A percentile compares a stretch with the other conserved stretches of the same genome.
phyloP scores from a whole-genome alignment of 768 basidiomycete genomes.

The Mycena sanguinolenta region DNA sequence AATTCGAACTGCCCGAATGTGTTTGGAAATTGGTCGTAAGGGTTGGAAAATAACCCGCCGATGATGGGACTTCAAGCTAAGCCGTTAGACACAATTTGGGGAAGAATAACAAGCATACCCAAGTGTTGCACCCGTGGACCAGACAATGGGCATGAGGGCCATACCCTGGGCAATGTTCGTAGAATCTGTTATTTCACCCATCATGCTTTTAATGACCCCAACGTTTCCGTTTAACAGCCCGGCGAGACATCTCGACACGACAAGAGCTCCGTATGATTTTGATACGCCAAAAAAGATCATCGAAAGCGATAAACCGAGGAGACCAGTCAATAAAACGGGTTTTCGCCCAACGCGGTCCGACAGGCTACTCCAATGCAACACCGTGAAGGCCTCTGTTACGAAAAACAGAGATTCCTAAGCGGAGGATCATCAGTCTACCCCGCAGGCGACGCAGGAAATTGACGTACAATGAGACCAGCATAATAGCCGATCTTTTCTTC shows the following conservation, averaged over 20 bases:
- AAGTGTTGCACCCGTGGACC: slow-evolving; percentile 4
- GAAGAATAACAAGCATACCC: not conserved
- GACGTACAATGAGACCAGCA: slow-evolving; percentile 4
- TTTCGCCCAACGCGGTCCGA: not conserved
- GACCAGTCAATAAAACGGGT: not conserved
- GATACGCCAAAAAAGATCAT: not conserved
- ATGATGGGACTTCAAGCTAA: not conserved
- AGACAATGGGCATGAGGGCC: slow-evolving; percentile 2
- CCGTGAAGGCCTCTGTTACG: not conserved
- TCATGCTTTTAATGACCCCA: slow-evolving; percentile 8
- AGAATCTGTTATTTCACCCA: not conserved
- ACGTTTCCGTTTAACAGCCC: slow-evolving; percentile 7
- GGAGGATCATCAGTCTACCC: not conserved
- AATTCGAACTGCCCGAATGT: slow-evolving; percentile 8
- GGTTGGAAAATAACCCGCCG: not conserved
- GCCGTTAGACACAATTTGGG: not conserved
- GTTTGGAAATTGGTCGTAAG: slow-evolving; percentile 1
- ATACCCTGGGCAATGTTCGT: not conserved
- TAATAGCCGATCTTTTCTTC: slow-evolving; percentile 8
- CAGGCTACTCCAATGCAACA: not conserved
- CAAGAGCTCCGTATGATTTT: not conserved
- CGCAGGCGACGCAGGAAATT: not conserved
- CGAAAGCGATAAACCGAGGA: not conserved
- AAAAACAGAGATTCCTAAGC: slow-evolving; percentile 2
- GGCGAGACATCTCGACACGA: not conserved